Percentiles rank a stretch among this genome's conserved stretches.
phyloP scores from a whole-genome alignment of 1,139 yeast genomes.

The Geotrichum cucujoidarum region DNA sequence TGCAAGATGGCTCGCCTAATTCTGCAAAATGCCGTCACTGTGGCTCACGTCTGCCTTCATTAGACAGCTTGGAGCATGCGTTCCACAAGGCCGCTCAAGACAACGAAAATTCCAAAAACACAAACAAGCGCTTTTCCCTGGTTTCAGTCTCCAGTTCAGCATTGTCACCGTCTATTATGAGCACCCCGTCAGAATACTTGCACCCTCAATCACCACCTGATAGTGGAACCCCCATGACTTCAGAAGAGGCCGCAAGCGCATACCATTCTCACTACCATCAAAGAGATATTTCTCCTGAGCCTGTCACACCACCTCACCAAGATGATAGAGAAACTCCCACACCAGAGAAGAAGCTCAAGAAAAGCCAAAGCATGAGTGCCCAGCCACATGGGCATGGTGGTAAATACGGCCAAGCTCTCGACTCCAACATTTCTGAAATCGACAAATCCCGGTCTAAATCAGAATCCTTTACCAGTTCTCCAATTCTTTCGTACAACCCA shows the following conservation, averaged over 20 bases:
- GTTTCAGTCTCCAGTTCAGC: slow-evolving; percentile 1
- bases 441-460: no score
- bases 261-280: not conserved
- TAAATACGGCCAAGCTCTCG: no score
- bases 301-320: not conserved
- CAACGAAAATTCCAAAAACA: not conserved
- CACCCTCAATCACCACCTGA: not conserved
- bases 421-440: no score
- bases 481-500: no score
- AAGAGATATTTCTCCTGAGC: no score
- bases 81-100: slow-evolving; percentile 2
- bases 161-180: slow-evolving; percentile 15
- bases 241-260: not conserved
- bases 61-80: not conserved
- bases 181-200: slow-evolving; percentile 17
- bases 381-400: no score
- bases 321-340: not conserved
- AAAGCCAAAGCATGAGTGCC: not conserved
- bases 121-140: not conserved
- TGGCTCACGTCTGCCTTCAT: slow-evolving; percentile 1
- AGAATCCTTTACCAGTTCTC: no score
- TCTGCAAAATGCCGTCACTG: slow-evolving; percentile 1
- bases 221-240: not conserved
- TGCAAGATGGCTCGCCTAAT: not conserved
- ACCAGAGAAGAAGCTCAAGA: not conserved